Conservation (phyloP, 1,284 basidiomycete genomes). For the Dichomitus squalens region DNA sequence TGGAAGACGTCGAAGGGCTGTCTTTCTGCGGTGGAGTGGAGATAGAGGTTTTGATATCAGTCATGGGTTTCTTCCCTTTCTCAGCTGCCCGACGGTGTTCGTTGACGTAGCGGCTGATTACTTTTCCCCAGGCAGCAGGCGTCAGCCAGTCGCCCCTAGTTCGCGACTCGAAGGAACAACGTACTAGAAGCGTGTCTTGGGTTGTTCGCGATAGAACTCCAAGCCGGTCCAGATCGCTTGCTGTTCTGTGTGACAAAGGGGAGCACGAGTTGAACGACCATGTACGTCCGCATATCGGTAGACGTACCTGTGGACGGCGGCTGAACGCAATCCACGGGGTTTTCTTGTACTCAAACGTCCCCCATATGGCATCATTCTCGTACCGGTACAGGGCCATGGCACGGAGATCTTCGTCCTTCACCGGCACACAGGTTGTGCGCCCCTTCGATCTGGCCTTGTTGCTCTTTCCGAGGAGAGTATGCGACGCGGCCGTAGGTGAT, state of each 20-base stretch:
- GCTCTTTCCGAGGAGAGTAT: too few species aligned
- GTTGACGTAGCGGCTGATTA: not conserved
- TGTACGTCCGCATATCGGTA: too few species aligned
- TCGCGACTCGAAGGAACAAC: not conserved
- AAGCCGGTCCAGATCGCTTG: not conserved
- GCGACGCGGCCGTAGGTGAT: not conserved
- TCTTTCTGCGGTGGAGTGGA: not conserved
- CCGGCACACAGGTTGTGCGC: not conserved
- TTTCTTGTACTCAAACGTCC: not conserved
- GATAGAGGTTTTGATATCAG: too few species aligned
- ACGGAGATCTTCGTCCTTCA: not conserved
- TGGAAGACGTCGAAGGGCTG: not conserved
- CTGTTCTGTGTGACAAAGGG: not conserved
- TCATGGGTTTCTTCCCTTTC: not conserved
- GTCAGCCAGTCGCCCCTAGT: not conserved
- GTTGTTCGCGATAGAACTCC: not conserved
- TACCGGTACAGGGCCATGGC: not conserved
- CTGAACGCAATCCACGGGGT: not conserved
- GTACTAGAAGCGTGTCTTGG: not conserved
- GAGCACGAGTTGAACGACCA: too few species aligned
- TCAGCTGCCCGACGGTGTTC: not conserved
- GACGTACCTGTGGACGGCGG: not conserved
- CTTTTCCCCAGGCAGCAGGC: not conserved
- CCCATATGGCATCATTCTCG: not conserved
- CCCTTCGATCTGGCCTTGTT: not conserved